phyloP scores from a whole-genome alignment of 441 rosid genomes.

The Melastoma candidum region DNA sequence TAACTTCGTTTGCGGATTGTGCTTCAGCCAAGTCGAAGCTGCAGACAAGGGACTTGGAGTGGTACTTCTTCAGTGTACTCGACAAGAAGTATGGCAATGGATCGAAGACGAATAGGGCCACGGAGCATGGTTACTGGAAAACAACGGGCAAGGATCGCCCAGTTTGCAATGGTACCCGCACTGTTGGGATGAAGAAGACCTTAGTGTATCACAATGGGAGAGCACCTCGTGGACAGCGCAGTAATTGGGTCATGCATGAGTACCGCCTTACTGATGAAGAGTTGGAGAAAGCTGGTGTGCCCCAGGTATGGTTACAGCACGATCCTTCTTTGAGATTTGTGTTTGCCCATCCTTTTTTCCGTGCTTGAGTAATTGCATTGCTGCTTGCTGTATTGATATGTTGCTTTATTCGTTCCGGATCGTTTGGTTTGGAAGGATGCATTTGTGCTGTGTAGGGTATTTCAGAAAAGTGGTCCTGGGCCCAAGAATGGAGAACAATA shows the following conservation, averaged over 20 bases:
- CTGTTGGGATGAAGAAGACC: constrained; percentile 93
- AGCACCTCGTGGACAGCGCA: constrained; percentile 80
- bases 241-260: constrained; percentile 99
- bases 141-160: constrained; percentile 89
- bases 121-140: constrained; percentile 97
- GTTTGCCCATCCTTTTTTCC: neutral
- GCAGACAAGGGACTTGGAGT: constrained; percentile 86
- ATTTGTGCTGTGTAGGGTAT: constrained; percentile 78
- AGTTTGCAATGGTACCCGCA: constrained; percentile 29
- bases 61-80: constrained; percentile 82
- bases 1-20: neutral
- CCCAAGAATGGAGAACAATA: constrained; percentile 98
- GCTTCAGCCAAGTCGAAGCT: constrained; percentile 63
- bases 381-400: neutral
- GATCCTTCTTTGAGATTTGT: constrained; percentile 12
- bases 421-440: constrained; percentile 47
- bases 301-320: constrained; percentile 40
- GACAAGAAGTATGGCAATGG: constrained; percentile 88
- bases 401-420: constrained; percentile 4
- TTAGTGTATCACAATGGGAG: constrained; percentile 85
- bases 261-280: constrained; percentile 75
- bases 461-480: constrained; percentile 92
- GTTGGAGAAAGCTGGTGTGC: constrained; percentile 44
- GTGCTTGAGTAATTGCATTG: neutral
- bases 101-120: constrained; percentile 84